A percentile compares a stretch with the other conserved stretches of the same genome.
Conservation (phyloP, 148 eudicot genomes). For the Suaeda aralocaspica region DNA sequence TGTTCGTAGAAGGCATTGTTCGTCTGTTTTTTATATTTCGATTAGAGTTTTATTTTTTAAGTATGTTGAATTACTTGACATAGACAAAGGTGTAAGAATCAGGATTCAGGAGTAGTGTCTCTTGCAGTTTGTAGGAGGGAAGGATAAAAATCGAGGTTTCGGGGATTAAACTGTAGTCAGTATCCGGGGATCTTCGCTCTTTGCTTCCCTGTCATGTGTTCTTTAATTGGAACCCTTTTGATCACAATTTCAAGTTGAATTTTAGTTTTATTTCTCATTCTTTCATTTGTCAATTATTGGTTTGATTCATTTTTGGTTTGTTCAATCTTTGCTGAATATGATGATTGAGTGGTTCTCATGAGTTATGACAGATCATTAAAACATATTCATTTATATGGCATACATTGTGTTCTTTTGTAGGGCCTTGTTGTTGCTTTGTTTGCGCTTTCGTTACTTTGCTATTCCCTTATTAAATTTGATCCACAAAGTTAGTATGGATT, state of each 20-base stretch:
- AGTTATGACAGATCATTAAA: background rate
- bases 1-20: conserved; percentile 50
- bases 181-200: conserved; percentile 20
- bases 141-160: conserved; percentile 2
- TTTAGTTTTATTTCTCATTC: background rate
- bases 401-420: conserved; percentile 26
- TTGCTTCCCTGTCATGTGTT: conserved; percentile 17
- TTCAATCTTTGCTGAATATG: background rate
- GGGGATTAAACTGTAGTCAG: conserved; percentile 22
- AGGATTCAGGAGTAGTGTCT: conserved; percentile 10
- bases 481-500: background rate
- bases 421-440: conserved; percentile 8
- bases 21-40: no score
- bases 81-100: conserved; percentile 31
- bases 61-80: conserved; percentile 27
- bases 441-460: background rate
- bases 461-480: background rate
- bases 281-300: background rate
- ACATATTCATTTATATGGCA: background rate
- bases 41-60: conserved; percentile 7
- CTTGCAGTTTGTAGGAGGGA: conserved; percentile 27
- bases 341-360: background rate
- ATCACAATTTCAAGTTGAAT: conserved; percentile 12
- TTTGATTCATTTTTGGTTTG: background rate
- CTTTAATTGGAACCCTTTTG: conserved; percentile 20